These are phyloP conservation scores for Aspergillus pseudoviridinutans DNA, from an alignment of 2,329 filamentous ascomycete species.

Conservation along the genomic window DNA sequence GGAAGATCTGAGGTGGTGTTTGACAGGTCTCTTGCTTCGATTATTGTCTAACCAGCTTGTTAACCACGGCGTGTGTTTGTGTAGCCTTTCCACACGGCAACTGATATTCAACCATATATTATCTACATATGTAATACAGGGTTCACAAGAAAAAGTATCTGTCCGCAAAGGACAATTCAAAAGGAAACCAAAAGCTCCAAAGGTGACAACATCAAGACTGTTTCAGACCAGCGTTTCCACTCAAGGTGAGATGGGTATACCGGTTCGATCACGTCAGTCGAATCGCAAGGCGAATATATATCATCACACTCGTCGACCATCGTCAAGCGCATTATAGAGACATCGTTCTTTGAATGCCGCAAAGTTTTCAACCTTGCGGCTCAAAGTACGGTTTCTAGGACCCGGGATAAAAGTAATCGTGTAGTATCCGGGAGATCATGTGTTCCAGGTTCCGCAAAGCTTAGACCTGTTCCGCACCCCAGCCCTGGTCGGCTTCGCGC, in stretches of 20 bases:
- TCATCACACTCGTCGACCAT: constrained; percentile 21
- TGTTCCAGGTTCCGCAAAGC: background rate
- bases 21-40: background rate
- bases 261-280: constrained; percentile 2
- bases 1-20: background rate
- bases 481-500: constrained; percentile 71
- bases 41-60: background rate
- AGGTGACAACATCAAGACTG: background rate
- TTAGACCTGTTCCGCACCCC: constrained; percentile 75
- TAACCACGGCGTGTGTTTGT: background rate
- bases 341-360: background rate
- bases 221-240: background rate
- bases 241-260: background rate
- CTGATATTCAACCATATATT: background rate
- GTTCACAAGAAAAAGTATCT: background rate
- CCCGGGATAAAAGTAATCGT: background rate
- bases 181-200: background rate
- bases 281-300: constrained; percentile 12
- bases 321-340: constrained; percentile 14
- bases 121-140: background rate
- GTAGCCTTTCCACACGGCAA: background rate
- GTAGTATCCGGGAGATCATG: background rate
- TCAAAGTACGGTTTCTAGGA: background rate
- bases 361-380: background rate
- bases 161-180: background rate